These are phyloP conservation scores for Chaetomium strumarium DNA, from an alignment of 2,329 filamentous ascomycete species.

Conservation along the genomic window DNA sequence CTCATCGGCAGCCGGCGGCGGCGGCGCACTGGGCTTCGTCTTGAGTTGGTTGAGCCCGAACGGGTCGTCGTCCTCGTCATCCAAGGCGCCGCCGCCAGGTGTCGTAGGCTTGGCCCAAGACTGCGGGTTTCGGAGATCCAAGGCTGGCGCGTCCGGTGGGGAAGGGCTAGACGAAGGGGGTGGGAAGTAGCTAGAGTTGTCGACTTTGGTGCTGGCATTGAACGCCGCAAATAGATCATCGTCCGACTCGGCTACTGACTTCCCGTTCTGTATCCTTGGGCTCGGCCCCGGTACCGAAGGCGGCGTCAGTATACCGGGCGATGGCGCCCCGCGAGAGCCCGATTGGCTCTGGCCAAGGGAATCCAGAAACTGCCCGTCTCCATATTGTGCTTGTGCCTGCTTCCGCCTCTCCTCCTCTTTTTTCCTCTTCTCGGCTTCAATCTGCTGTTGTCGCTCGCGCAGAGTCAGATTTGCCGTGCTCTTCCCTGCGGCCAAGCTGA, in stretches of 20 bases:
- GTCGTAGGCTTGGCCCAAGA: conserved; percentile 43
- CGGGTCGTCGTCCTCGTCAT: conserved; percentile 75
- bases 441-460: conserved; percentile 67
- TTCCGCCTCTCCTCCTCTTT: conserved; percentile 70
- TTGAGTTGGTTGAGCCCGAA: conserved; percentile 71
- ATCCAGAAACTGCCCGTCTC: conserved; percentile 71
- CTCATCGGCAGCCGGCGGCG: conserved; percentile 36
- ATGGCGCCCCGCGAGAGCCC: conserved; percentile 37
- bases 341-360: conserved; percentile 50
- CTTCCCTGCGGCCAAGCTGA: conserved; percentile 58
- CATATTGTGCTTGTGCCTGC: conserved; percentile 71
- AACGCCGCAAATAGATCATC: conserved; percentile 64
- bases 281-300: conserved; percentile 17
- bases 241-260: conserved; percentile 39
- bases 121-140: conserved; percentile 49
- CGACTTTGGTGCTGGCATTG: conserved; percentile 59
- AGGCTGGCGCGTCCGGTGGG: conserved; percentile 37
- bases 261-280: conserved; percentile 25
- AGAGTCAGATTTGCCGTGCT: conserved; percentile 66
- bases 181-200: conserved; percentile 60
- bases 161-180: conserved; percentile 44
- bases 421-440: conserved; percentile 58
- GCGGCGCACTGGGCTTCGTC: conserved; percentile 28
- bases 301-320: conserved; percentile 33
- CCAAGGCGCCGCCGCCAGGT: conserved; percentile 34